phyloP scores from a whole-genome alignment of 352 stramenopile genomes.

The Phytophthora vignae region DNA sequence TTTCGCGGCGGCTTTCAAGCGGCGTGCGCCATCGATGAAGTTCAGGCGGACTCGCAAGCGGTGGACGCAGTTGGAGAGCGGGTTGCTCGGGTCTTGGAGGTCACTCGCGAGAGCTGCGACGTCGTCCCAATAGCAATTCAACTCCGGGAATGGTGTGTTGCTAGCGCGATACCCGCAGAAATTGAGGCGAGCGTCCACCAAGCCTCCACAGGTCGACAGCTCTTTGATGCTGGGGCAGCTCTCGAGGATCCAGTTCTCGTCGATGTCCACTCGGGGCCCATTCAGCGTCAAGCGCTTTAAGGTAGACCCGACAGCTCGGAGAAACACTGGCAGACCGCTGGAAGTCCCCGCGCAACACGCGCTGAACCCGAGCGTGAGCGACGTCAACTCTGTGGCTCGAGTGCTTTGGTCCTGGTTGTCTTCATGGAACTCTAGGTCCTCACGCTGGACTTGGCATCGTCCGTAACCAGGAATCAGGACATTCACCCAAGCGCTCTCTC shows the following conservation, averaged over 20 bases:
- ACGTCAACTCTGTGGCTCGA: background rate
- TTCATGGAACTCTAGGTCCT: background rate
- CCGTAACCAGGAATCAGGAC: background rate
- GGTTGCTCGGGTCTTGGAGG: background rate
- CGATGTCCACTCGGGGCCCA: background rate
- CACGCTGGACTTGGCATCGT: background rate
- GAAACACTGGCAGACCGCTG: background rate
- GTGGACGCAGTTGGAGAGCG: background rate
- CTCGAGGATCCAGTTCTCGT: background rate
- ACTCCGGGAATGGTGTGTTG: background rate
- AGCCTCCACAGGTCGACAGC: background rate
- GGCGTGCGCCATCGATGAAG: background rate
- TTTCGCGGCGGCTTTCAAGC: background rate
- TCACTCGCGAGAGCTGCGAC: background rate
- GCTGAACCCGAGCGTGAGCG: background rate
- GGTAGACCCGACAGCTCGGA: background rate
- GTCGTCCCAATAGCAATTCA: background rate
- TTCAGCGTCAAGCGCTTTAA: conserved; percentile 1
- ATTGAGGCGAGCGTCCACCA: background rate
- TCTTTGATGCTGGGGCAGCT: background rate
- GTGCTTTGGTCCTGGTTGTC: background rate
- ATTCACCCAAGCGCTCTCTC: background rate
- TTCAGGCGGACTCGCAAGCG: background rate
- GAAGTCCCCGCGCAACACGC: background rate
- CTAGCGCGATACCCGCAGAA: background rate